Percentiles rank a stretch among this genome's conserved stretches.
Evolutionary conservation across 495 filamentous ascomycete species (phyloP).

Genomic region (Neurospora pannonica): DNA sequence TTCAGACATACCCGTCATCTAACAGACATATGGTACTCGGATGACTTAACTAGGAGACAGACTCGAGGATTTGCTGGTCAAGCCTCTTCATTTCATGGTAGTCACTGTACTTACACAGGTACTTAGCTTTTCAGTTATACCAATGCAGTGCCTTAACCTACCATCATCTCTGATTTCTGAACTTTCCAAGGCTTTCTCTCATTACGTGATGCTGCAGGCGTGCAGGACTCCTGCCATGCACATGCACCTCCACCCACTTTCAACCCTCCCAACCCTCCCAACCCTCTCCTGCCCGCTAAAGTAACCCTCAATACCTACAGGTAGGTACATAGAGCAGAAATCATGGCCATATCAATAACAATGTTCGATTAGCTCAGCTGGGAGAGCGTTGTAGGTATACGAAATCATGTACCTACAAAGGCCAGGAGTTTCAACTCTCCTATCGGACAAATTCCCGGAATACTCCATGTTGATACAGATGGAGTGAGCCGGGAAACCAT

Average conservation of each 20-base stretch:
- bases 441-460: too few species aligned
- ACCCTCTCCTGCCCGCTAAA: background rate
- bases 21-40: background rate
- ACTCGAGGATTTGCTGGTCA: background rate
- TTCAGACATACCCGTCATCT: background rate
- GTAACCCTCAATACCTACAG: background rate
- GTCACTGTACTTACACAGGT: background rate
- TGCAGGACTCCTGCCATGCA: background rate
- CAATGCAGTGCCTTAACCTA: background rate
- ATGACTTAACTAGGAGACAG: background rate
- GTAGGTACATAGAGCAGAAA: background rate
- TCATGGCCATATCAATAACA: background rate
- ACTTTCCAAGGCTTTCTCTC: background rate
- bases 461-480: too few species aligned
- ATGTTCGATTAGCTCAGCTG: background rate
- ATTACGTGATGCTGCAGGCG: background rate
- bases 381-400: background rate
- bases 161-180: background rate
- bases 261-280: background rate
- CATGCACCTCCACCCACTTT: background rate
- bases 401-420: background rate
- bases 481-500: too few species aligned
- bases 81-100: background rate
- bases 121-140: background rate
- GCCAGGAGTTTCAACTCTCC: background rate